Base-by-base conservation (phyloP, 768 basidiomycete genomes). In the Pulveroboletus sp. region DNA sequence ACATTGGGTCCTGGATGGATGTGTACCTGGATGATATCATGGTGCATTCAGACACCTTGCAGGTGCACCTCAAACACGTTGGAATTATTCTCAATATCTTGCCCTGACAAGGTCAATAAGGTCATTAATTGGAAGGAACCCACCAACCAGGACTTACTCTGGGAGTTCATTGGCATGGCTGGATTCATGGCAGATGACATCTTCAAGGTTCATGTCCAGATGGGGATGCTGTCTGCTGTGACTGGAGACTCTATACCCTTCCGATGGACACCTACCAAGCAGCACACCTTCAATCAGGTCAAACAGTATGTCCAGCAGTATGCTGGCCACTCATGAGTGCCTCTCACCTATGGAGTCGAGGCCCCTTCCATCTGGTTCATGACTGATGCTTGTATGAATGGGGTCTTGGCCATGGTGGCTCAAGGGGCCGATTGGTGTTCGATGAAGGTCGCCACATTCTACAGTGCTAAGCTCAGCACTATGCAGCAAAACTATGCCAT, bases 71-170 rank as follows among this genome's bases (percentile, higher is more conserved):
- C 1, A 23, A 54, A 12, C 64, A 73, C 38, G 58, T 71, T 0
- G 40, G 50, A 6, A 47, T 61, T 4, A 63, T 76, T 5, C 62
- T 77, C 8, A 63, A 63, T n/a, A 58, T 71, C 0, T 56, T 77
- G 0, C 31, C 72, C n/a, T n/a, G n/a, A n/a, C n/a, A n/a, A n/a
- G n/a, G n/a, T n/a, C n/a, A n/a, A n/a, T n/a, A n/a, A n/a, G n/a
- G 60, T 77, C 0, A 1, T 62, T 0, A 68, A 51, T 6, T 56
- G 55, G 52, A 56, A 56, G n/a, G 10, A 16, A 0, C 52, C 39
- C 0, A 47, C 31, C 0, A 57, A 54, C 6, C 8, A 20, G 0
- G 39, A 49, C 2, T 9, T 49, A 0, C 17, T 50, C 0, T 2
- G 19, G 0, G 35, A 46, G 0, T 57, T 57, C 20, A 44, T 57